phyloP scores from a whole-genome alignment of 2,329 filamentous ascomycete genomes.

The Cercospora sp. region DNA sequence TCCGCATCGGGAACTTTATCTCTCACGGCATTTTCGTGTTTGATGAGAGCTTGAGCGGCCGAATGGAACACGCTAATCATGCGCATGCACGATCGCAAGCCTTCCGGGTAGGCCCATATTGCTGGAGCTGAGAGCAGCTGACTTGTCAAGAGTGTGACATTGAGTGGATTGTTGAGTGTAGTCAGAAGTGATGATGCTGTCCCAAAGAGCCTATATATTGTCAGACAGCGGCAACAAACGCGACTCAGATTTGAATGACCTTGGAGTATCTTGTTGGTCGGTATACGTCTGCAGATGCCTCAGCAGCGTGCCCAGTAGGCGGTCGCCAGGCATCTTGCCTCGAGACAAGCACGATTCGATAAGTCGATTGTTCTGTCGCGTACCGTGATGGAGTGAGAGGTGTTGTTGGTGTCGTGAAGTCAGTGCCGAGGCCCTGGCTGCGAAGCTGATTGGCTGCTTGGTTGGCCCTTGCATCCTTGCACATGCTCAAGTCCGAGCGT shows the following conservation, averaged over 20 bases:
- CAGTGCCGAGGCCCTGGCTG: slow-evolving; percentile 3
- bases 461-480: not conserved
- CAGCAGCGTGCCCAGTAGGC: slow-evolving; percentile 66
- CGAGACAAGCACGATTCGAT: not conserved
- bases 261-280: slow-evolving; percentile 59
- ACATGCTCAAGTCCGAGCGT: not conserved
- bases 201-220: slow-evolving; percentile 52
- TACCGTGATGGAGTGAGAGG: not conserved
- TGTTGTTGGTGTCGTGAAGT: slow-evolving; percentile 8
- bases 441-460: slow-evolving; percentile 8
- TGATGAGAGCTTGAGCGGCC: slow-evolving; percentile 58
- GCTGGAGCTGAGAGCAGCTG: slow-evolving; percentile 71
- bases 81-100: slow-evolving; percentile 63
- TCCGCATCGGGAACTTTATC: slow-evolving; percentile 30
- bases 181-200: slow-evolving; percentile 68
- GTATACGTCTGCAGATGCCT: slow-evolving; percentile 62
- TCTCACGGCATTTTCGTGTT: slow-evolving; percentile 46
- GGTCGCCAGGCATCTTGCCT: slow-evolving; percentile 62
- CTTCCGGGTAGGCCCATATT: slow-evolving; percentile 65
- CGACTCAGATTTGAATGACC: slow-evolving; percentile 42
- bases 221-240: slow-evolving; percentile 15
- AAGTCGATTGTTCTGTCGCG: not conserved
- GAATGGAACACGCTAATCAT: slow-evolving; percentile 72
- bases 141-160: slow-evolving; percentile 70
- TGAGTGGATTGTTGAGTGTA: slow-evolving; percentile 71